Base-by-base conservation (phyloP, 2,329 filamentous ascomycete species). In the Monilinia polystroma region DNA sequence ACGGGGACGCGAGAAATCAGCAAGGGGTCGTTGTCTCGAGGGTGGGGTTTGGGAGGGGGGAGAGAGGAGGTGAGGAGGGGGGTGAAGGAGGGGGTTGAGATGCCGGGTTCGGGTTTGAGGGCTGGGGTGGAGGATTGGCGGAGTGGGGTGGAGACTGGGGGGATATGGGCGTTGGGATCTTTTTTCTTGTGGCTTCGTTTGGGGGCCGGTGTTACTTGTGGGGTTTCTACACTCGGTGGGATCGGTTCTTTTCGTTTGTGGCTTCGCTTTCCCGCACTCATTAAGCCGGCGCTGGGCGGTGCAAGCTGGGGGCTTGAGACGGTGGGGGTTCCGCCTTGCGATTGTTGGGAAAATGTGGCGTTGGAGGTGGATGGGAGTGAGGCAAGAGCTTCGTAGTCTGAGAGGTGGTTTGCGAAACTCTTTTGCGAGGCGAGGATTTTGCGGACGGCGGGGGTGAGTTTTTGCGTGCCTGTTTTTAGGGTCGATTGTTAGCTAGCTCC, bases 391-490 rank as follows among this genome's bases (percentile, higher is more conserved):
- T 90, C 84, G 76, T 90, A 92, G 76, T 95, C 91, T 72, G 91
- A 90, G 57, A 94, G 83, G 76, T 94, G 89, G 79, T 95, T 93
- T 69, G 87, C 86, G 77, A 94, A 94, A 3, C 90, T 92, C 80
- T 94, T 92, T 75, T 92, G 90, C 35, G 89, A 92, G 71, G 89
- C 87, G 66, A 95, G 81, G 69, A 95, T 92, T 78, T 89, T 89
- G 72, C 91, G 86, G 35, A 92, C 89, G 71, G 86, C 88, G 38
- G 74, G 71, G 1, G 76, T 76, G 32, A 71, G 68, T 72, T 76
- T 76, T 3, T 41, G 38, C 4, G 38, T 11, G 38, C 11, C 38
- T 41, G 38, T 35, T 35, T 35, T 35, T 3, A 5, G 32, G 3
- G 5, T 35, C 32, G 32, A 35, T 35, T 6, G 32, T 35, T 35